Evolutionary conservation across 208 protist species (phyloP).

Genomic region (Crithidia bombi): DNA sequence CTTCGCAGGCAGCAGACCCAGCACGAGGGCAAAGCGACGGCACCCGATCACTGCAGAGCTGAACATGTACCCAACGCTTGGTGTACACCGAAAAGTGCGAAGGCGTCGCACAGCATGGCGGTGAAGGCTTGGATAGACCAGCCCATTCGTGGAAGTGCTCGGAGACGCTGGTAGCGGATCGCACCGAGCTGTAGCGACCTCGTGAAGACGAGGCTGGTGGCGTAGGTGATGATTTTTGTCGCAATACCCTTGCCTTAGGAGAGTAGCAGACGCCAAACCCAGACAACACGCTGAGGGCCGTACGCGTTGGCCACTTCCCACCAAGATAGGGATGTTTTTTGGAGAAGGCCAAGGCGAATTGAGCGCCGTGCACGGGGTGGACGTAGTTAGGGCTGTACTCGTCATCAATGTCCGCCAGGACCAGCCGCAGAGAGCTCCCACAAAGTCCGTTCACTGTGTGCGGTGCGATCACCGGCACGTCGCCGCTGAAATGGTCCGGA

Average conservation of each 20-base stretch:
- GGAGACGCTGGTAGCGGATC: constrained; percentile 56
- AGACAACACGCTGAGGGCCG: constrained; percentile 36
- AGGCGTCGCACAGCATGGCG: constrained; percentile 65
- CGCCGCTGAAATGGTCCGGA: neutral
- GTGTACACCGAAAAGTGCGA: constrained; percentile 68
- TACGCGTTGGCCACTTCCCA: constrained; percentile 38
- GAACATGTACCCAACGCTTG: constrained; percentile 78
- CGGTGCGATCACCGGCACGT: neutral
- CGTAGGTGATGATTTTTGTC: constrained; percentile 45
- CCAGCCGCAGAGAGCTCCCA: too few species aligned
- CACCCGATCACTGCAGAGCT: constrained; percentile 47
- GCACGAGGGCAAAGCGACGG: constrained; percentile 42
- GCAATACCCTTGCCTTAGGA: constrained; percentile 58
- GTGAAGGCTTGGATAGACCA: constrained; percentile 72
- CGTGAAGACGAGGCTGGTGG: constrained; percentile 49
- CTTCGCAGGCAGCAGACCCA: constrained; percentile 50
- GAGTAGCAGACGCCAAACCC: constrained; percentile 55
- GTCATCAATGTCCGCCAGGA: constrained; percentile 14
- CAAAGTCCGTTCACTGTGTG: too few species aligned
- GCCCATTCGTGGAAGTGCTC: constrained; percentile 44
- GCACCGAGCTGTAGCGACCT: constrained; percentile 43
- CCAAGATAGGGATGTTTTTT: constrained; percentile 45
- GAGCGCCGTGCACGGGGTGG: constrained; percentile 44
- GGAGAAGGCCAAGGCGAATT: constrained; percentile 35
- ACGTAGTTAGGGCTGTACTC: constrained; percentile 32